Evolutionary conservation across 176 grass and related monocot species (phyloP).

Genomic region (Phragmites australis): DNA sequence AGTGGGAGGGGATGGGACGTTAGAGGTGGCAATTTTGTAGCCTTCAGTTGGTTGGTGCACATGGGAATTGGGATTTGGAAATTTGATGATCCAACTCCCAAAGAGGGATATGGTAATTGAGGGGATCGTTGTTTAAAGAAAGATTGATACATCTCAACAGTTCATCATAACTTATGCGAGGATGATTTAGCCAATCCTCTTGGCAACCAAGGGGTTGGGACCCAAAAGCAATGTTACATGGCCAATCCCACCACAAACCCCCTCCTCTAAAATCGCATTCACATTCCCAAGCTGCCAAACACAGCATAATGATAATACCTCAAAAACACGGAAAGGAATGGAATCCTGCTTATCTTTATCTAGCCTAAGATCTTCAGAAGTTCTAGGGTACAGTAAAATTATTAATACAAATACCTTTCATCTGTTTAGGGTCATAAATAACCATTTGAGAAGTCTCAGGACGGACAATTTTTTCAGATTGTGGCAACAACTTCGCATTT

Average conservation of each 20-base stretch:
- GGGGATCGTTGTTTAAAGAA: no score
- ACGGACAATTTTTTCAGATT: constrained; percentile 62
- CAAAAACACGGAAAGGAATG: not conserved
- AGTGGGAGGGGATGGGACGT: no score
- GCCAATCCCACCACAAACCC: not conserved
- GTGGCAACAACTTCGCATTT: constrained; percentile 42
- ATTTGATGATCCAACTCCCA: no score
- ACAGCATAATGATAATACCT: not conserved
- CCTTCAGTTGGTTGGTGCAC: no score
- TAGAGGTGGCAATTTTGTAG: no score
- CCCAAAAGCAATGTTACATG: not conserved
- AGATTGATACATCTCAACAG: no score
- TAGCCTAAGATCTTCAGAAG: constrained; percentile 8
- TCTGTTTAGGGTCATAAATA: constrained; percentile 90
- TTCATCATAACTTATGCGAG: no score
- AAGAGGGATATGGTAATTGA: no score
- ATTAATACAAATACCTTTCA: constrained; percentile 66
- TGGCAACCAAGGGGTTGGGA: not conserved
- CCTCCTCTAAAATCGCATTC: not conserved
- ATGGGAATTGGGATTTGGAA: no score
- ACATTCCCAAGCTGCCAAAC: not conserved
- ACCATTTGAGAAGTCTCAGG: constrained; percentile 91
- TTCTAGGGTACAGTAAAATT: not conserved
- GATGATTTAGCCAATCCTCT: not conserved
- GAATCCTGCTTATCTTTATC: not conserved